phyloP scores from a whole-genome alignment of 495 filamentous ascomycete genomes.

The Podospora pseudopauciseta region DNA sequence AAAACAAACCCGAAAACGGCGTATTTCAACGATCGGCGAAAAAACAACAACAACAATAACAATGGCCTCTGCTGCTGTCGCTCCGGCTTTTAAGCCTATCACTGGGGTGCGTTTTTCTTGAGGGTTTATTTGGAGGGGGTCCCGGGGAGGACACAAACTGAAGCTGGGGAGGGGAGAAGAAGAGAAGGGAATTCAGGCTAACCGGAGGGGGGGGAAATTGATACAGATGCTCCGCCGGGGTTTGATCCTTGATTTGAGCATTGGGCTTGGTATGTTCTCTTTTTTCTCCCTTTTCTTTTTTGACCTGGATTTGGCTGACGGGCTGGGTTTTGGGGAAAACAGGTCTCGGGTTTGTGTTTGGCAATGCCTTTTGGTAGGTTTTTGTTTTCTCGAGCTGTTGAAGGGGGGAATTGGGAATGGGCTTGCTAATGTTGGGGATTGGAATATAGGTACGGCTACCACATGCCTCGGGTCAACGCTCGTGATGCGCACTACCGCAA shows the following conservation, averaged over 20 bases:
- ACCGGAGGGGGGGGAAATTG: constrained; percentile 6
- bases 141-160: neutral
- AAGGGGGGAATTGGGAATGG: neutral
- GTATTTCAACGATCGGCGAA: neutral
- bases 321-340: neutral
- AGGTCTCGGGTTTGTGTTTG: constrained; percentile 46
- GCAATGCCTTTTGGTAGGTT: constrained; percentile 47
- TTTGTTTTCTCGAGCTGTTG: neutral
- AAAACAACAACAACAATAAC: constrained; percentile 4
- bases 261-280: constrained; percentile 41
- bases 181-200: constrained; percentile 13
- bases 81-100: constrained; percentile 28
- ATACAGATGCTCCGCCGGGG: constrained; percentile 50
- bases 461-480: constrained; percentile 48
- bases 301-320: neutral
- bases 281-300: neutral
- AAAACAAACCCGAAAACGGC: neutral
- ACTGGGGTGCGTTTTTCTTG: constrained; percentile 37
- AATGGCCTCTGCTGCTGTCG: constrained; percentile 19
- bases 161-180: neutral
- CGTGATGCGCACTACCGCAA: constrained; percentile 48
- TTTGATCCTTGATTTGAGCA: constrained; percentile 44
- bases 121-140: neutral
- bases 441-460: constrained; percentile 48
- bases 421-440: constrained; percentile 14